Percentiles rank a stretch among this genome's conserved stretches.
Conservation (phyloP, 2,329 filamentous ascomycete species). For the Epicoccum nigrum region DNA sequence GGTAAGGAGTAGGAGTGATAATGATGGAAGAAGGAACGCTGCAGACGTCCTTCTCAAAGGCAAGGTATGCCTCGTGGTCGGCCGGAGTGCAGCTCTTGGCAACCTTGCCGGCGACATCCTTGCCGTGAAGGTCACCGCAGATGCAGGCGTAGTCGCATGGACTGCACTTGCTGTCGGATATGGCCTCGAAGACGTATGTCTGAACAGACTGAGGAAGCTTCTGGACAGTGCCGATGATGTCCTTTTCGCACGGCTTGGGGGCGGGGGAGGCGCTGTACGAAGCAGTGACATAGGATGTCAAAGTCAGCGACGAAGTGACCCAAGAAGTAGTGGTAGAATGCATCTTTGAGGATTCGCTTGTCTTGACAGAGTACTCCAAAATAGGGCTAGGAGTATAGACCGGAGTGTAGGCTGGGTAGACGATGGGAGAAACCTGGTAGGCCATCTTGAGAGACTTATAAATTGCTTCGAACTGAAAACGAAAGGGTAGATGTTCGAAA, state of each 20-base stretch:
- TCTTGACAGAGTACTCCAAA: too few species aligned
- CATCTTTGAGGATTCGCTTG: too few species aligned
- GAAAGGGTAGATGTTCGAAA: constrained; percentile 10
- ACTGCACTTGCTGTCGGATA: constrained; percentile 14
- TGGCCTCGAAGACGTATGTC: constrained; percentile 18
- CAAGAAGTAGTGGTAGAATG: constrained; percentile 15
- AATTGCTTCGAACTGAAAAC: constrained; percentile 10
- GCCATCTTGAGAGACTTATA: constrained; percentile 15
- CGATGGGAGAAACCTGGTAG: constrained; percentile 15
- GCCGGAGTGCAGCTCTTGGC: constrained; percentile 7
- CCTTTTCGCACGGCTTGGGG: constrained; percentile 11
- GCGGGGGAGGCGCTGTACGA: constrained; percentile 5
- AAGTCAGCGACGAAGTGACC: constrained; percentile 11
- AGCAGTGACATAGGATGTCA: constrained; percentile 17
- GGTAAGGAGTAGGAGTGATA: constrained; percentile 11
- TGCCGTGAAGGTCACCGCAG: constrained; percentile 4
- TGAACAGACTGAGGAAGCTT: constrained; percentile 14
- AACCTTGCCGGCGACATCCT: constrained; percentile 12
- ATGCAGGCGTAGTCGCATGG: constrained; percentile 8
- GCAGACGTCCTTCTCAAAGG: constrained; percentile 7
- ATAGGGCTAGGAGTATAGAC: neutral
- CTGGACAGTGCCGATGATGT: constrained; percentile 11
- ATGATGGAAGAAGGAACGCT: constrained; percentile 2
- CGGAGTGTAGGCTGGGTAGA: constrained; percentile 13
- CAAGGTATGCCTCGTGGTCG: constrained; percentile 10